These are phyloP conservation scores for Alternaria ethzedia DNA, from an alignment of 2,329 filamentous ascomycete species.

Conservation along the genomic window DNA sequence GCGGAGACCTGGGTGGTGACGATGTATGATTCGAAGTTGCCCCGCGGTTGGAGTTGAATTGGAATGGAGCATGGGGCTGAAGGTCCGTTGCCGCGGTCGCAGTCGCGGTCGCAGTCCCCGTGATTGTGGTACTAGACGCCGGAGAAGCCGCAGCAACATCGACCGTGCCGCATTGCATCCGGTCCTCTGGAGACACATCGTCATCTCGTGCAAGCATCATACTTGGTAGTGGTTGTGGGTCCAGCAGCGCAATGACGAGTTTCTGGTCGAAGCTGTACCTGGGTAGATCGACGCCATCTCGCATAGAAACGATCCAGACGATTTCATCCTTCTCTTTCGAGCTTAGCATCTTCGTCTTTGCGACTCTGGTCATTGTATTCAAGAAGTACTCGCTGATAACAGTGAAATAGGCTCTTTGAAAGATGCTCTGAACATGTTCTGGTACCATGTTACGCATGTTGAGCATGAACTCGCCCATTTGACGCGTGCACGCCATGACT, in stretches of 20 bases:
- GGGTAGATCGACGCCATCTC: conserved; percentile 22
- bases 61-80: conserved; percentile 15
- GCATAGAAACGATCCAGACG: conserved; percentile 23
- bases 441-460: conserved; percentile 33
- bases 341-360: conserved; percentile 19
- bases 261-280: conserved; percentile 35
- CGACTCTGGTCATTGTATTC: conserved; percentile 17
- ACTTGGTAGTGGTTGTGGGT: conserved; percentile 3
- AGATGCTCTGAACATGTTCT: conserved; percentile 23
- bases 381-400: conserved; percentile 35
- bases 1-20: neutral
- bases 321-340: conserved; percentile 33
- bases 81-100: neutral
- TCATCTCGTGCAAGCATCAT: neutral
- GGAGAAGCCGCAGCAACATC: neutral
- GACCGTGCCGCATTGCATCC: neutral
- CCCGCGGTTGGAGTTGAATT: conserved; percentile 20
- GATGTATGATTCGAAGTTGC: neutral
- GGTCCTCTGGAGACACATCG: neutral
- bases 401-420: conserved; percentile 36
- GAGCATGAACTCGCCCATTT: conserved; percentile 27
- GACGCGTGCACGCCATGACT: conserved; percentile 27
- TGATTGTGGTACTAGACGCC: neutral
- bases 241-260: conserved; percentile 34
- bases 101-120: neutral